Percentiles rank a stretch among this genome's conserved stretches.
These are phyloP conservation scores for Aspergillus hortae DNA, from an alignment of 2,329 filamentous ascomycete species.

Conservation along the genomic window DNA sequence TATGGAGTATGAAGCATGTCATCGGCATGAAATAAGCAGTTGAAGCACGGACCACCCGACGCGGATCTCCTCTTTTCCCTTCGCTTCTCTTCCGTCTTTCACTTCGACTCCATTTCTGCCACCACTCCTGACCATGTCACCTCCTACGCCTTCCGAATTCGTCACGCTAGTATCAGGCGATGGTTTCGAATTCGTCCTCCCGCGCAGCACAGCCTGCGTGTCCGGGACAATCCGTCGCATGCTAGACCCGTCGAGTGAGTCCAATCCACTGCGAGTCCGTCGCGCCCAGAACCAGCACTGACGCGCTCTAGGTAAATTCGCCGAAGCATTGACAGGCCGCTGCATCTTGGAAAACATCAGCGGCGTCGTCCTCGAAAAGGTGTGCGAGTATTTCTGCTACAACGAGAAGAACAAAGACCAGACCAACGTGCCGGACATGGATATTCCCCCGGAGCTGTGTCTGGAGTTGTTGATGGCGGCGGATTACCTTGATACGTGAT, in stretches of 20 bases:
- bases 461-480: conserved; percentile 65
- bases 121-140: background rate
- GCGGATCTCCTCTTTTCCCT: background rate
- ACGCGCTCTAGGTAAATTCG: conserved; percentile 51
- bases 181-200: conserved; percentile 62
- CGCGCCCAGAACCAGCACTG: background rate
- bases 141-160: conserved; percentile 41
- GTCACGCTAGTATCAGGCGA: conserved; percentile 64
- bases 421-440: conserved; percentile 63
- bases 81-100: conserved; percentile 1
- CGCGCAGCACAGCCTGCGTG: conserved; percentile 58
- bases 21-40: conserved; percentile 10
- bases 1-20: background rate
- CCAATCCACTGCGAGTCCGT: conserved; percentile 3
- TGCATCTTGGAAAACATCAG: conserved; percentile 61
- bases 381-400: conserved; percentile 69
- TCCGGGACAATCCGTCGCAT: conserved; percentile 62
- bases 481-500: conserved; percentile 57
- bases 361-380: conserved; percentile 62
- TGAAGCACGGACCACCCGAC: conserved; percentile 27
- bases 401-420: conserved; percentile 61
- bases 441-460: conserved; percentile 62
- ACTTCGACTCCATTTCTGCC: background rate
- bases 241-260: conserved; percentile 60
- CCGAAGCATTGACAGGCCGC: conserved; percentile 56